These are phyloP conservation scores for Macadamia tetraphylla DNA, from an alignment of 164 flowering plant species.

Conservation along the genomic window DNA sequence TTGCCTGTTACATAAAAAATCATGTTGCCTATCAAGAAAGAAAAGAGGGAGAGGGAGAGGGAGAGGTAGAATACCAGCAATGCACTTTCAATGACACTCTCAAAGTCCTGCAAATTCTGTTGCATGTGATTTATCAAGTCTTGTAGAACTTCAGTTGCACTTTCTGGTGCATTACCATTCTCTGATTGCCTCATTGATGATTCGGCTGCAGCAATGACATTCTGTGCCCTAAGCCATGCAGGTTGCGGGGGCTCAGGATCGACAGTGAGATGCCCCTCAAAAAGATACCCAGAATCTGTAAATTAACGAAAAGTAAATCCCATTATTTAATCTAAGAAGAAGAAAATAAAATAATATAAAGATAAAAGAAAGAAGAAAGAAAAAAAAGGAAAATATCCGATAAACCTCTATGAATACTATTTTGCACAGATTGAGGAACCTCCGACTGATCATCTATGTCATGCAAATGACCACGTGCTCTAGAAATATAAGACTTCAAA, in stretches of 20 bases:
- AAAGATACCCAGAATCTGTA: conserved; percentile 55
- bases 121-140: conserved; percentile 17
- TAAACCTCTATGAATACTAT: conserved; percentile 32
- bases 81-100: conserved; percentile 27
- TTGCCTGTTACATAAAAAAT: too few species aligned
- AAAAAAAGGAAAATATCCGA: background rate
- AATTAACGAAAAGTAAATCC: background rate
- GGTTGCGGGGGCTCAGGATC: conserved; percentile 92
- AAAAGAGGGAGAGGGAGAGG: background rate
- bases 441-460: conserved; percentile 36
- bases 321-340: too few species aligned
- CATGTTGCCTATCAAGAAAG: too few species aligned
- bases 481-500: conserved; percentile 51
- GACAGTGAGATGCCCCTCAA: conserved; percentile 95
- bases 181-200: conserved; percentile 34
- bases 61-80: conserved; percentile 19
- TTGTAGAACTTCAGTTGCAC: conserved; percentile 15
- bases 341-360: background rate
- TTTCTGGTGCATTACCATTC: conserved; percentile 20
- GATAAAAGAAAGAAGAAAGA: background rate
- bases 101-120: conserved; percentile 12
- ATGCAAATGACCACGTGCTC: conserved; percentile 54
- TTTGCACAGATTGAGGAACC: conserved; percentile 15
- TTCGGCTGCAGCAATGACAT: conserved; percentile 40
- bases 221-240: conserved; percentile 64